These are phyloP conservation scores for Lichtheimia ornata DNA, from an alignment of 371 early-diverging fungal species.

Conservation along the genomic window DNA sequence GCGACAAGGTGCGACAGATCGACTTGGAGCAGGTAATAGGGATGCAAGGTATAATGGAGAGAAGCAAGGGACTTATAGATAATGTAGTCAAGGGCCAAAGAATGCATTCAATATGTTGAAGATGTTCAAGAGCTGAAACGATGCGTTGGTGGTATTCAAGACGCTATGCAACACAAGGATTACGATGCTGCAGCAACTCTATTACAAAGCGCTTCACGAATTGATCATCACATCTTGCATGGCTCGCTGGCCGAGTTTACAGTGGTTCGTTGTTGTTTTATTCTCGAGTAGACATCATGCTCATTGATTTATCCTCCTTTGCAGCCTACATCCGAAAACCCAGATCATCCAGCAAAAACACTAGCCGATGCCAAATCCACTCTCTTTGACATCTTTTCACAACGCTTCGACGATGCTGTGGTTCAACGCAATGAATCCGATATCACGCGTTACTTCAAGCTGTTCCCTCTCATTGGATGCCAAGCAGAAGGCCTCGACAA, in stretches of 20 bases:
- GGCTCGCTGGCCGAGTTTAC: slow-evolving; percentile 74
- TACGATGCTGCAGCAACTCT: slow-evolving; percentile 77
- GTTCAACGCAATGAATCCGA: slow-evolving; percentile 66
- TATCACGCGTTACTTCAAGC: slow-evolving; percentile 83
- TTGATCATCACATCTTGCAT: slow-evolving; percentile 66
- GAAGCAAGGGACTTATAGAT: not conserved
- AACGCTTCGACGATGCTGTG: slow-evolving; percentile 81
- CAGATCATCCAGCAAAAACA: slow-evolving; percentile 66
- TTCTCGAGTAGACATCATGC: not conserved
- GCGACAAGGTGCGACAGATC: slow-evolving; percentile 79
- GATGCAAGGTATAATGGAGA: not conserved
- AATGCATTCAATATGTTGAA: slow-evolving; percentile 69
- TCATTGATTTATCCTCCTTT: not conserved
- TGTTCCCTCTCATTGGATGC: slow-evolving; percentile 87
- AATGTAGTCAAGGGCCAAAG: slow-evolving; percentile 65
- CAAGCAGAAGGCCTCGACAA: slow-evolving; percentile 83
- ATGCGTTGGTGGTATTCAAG: slow-evolving; percentile 72
- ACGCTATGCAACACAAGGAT: slow-evolving; percentile 70
- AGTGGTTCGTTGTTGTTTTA: slow-evolving; percentile 30
- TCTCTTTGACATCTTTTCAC: slow-evolving; percentile 70
- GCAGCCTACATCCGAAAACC: slow-evolving; percentile 62
- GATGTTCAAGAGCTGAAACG: slow-evolving; percentile 77
- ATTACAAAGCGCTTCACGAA: slow-evolving; percentile 66
- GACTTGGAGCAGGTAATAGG: slow-evolving; percentile 70
- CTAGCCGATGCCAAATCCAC: slow-evolving; percentile 62